Conservation (phyloP, 1,284 basidiomycete genomes). For the Pascua guehoae region DNA sequence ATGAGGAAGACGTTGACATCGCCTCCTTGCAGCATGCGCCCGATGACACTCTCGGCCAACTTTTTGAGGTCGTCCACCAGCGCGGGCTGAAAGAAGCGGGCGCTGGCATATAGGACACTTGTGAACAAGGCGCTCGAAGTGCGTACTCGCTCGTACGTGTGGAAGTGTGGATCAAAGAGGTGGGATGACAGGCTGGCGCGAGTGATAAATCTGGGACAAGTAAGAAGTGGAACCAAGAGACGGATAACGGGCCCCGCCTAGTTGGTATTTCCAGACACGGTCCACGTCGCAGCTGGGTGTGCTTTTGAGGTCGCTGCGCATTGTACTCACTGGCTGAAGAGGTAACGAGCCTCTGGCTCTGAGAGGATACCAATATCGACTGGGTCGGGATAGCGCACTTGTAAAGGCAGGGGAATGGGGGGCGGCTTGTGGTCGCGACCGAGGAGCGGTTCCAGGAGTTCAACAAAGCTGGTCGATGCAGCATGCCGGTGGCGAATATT, state of each 20-base stretch:
- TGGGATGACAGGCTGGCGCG: not conserved
- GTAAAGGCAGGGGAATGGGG: not conserved
- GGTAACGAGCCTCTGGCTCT: slow-evolving; percentile 7
- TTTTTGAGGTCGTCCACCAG: slow-evolving; percentile 10
- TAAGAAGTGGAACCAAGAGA: not conserved
- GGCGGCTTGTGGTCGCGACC: not conserved
- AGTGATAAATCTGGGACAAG: not conserved
- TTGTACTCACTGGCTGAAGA: slow-evolving; percentile 11
- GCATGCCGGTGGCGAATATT: too few relatives aligned
- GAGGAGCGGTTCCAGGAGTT: slow-evolving; percentile 7
- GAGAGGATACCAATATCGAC: slow-evolving; percentile 5
- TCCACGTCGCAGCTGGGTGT: too few relatives aligned
- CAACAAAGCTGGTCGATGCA: not conserved
- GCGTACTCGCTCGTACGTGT: slow-evolving; percentile 13
- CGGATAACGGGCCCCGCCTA: not conserved
- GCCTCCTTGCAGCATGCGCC: slow-evolving; percentile 10
- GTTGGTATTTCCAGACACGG: too few relatives aligned
- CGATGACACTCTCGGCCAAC: slow-evolving; percentile 18
- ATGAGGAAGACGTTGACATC: slow-evolving; percentile 14
- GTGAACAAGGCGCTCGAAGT: slow-evolving; percentile 15
- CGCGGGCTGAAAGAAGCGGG: slow-evolving; percentile 18
- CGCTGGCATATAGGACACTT: slow-evolving; percentile 23
- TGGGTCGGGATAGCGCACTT: not conserved
- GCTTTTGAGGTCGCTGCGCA: too few relatives aligned
- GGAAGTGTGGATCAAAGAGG: slow-evolving; percentile 12